Percentiles rank a stretch among this genome's conserved stretches.
Evolutionary conservation across 208 protist species (phyloP).

Genomic region (Wallacemonas rigidus): DNA sequence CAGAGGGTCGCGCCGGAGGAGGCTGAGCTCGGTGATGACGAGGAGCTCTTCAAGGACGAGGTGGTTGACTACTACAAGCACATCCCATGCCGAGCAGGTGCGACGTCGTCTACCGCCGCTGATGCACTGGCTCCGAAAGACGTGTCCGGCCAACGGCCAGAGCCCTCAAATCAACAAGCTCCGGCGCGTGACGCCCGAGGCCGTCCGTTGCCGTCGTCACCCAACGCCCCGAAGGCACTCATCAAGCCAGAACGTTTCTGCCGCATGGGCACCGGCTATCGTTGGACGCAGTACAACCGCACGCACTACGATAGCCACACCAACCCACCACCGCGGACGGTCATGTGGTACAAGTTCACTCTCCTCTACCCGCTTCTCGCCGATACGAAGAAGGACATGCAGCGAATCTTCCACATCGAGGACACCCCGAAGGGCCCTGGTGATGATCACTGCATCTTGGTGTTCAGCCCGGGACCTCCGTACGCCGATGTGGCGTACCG

Average conservation of each 20-base stretch:
- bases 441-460: slow-evolving; percentile 91
- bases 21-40: slow-evolving; percentile 72
- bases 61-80: slow-evolving; percentile 84
- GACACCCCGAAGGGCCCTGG: slow-evolving; percentile 60
- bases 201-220: not conserved
- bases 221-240: slow-evolving; percentile 24
- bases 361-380: slow-evolving; percentile 99
- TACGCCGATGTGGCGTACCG: slow-evolving; percentile 99
- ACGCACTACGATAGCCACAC: slow-evolving; percentile 98
- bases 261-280: slow-evolving; percentile 97
- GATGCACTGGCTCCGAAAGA: not conserved
- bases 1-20: slow-evolving; percentile 54
- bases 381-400: slow-evolving; percentile 90
- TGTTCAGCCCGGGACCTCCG: slow-evolving; percentile 96
- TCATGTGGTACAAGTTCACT: slow-evolving; percentile 99
- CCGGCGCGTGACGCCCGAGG: slow-evolving; percentile 4
- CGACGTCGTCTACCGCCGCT: too few species aligned
- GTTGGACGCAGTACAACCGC: slow-evolving; percentile 98
- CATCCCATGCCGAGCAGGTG: not conserved
- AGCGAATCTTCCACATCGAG: slow-evolving; percentile 92
- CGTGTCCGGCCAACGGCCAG: slow-evolving; percentile 14
- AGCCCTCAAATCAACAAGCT: slow-evolving; percentile 10
- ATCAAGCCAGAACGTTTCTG: slow-evolving; percentile 99
- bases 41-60: slow-evolving; percentile 86
- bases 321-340: slow-evolving; percentile 98